Conservation (phyloP, 345 rosid species). For the Brassica cretica region DNA sequence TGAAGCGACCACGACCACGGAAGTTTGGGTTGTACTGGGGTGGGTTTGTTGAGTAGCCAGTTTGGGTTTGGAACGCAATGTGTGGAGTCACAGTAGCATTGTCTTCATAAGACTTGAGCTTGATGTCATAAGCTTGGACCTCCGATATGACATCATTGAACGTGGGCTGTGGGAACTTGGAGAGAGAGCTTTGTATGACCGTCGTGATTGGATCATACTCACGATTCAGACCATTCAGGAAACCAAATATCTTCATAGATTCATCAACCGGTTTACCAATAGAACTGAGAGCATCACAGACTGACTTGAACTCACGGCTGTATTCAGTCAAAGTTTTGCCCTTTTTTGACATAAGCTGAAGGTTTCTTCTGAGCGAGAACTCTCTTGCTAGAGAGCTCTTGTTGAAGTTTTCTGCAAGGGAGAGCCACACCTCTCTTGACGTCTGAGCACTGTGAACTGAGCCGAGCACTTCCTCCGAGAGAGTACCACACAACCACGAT, state of each 20-base stretch:
- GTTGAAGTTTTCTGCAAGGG: neutral
- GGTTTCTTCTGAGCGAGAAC: neutral
- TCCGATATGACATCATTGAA: neutral
- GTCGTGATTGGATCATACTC: neutral
- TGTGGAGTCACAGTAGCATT: neutral
- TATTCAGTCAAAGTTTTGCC: neutral
- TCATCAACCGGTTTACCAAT: neutral
- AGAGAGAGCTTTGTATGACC: neutral
- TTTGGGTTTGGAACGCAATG: neutral
- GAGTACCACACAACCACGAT: neutral
- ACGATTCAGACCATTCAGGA: neutral
- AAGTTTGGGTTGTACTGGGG: no score
- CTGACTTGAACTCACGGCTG: neutral
- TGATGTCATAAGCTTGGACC: neutral
- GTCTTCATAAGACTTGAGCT: neutral
- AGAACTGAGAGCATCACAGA: neutral
- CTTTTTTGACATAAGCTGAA: neutral
- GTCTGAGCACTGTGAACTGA: neutral
- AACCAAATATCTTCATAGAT: neutral
- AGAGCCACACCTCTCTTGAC: neutral
- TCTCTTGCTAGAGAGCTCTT: neutral
- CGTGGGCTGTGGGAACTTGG: neutral
- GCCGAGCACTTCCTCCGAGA: neutral
- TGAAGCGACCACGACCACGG: no score
- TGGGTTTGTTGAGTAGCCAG: no score